phyloP scores from a whole-genome alignment of 768 basidiomycete species.

The Naganishia friedmannii region DNA sequence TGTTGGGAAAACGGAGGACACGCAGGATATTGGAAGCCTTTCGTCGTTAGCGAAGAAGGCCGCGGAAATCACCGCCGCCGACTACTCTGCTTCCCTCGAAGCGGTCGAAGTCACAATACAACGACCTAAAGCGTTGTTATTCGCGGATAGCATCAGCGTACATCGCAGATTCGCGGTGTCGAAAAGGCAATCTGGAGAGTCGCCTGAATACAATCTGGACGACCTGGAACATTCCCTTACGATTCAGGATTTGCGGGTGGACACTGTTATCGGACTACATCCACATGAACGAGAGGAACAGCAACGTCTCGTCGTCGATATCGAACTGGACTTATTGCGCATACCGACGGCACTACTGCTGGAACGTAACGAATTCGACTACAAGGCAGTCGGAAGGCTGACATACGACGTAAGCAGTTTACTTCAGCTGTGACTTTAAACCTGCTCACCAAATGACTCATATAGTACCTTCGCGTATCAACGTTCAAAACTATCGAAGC shows the following conservation, averaged over 20 bases:
- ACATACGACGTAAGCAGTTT: constrained; percentile 52
- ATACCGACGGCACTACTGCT: constrained; percentile 12
- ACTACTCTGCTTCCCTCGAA: constrained; percentile 48
- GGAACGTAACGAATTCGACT: constrained; percentile 47
- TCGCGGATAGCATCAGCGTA: constrained; percentile 57
- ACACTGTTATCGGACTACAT: constrained; percentile 67
- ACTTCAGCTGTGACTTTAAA: background rate
- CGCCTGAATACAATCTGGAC: constrained; percentile 40
- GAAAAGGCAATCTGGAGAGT: background rate
- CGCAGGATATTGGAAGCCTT: constrained; percentile 44
- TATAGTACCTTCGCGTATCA: constrained; percentile 58
- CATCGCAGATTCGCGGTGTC: constrained; percentile 44
- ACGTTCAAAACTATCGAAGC: constrained; percentile 68
- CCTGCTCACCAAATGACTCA: constrained; percentile 1
- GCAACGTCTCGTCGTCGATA: constrained; percentile 62
- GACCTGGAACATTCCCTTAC: constrained; percentile 36
- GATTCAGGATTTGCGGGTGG: constrained; percentile 58
- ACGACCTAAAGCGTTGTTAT: constrained; percentile 59
- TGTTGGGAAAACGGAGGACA: constrained; percentile 51
- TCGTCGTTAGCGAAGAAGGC: constrained; percentile 57
- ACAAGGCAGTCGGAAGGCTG: constrained; percentile 54
- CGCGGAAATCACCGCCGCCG: constrained; percentile 53
- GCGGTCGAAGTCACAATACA: constrained; percentile 56
- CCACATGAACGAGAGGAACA: constrained; percentile 64
- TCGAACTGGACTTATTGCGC: constrained; percentile 42